Evolutionary conservation across 805 yeast genomes (phyloP), one percentile per base, ranked within the genome.

Genomic region (Nakazawaea wickerhamii): DNA sequence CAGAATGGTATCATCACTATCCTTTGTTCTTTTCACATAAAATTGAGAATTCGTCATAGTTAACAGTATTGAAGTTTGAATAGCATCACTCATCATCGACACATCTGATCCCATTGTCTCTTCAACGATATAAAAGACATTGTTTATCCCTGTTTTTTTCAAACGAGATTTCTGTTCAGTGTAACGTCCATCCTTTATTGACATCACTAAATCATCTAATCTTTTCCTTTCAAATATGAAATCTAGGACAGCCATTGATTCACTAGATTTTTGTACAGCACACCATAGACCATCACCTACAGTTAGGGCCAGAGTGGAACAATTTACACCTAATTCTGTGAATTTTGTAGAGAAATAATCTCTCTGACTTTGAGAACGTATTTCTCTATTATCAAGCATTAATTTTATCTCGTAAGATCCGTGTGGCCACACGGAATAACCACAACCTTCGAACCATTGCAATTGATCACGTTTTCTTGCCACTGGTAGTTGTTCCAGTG

Each of bases 251-350:
- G 81, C 87, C 42, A 81, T 81, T 41, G 73, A 71, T 1, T 73
- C 70, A 0, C 85, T 73, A 0, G 46, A 51, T 40, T 65, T 73
- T 53, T 88, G 74, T 43, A 73, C 71, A 0, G 96, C 99, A 3
- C 89, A 70, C 99, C 98, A 93, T 8, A 84, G 48, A 1, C 83
- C 82, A 64, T 93, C 99, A 5, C 99, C 98, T 2, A 90, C 76
- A 0, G 93, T 64, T 22, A 93, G 65, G 1, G 85, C 66, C 37
- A 75, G 59, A 1, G 72, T 74, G 17, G 75, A 81, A 39, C 75
- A 66, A 3, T 63, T 58, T 1, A 84, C 65, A 0, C 79, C 81
- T 8, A 66, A 55, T 15, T 66, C 59, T 0, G 54, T 55, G 14
- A 91, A 64, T 31, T 81, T 74, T 2, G 66, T 69, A 1, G 68